These are phyloP conservation scores for Zymoseptoria passerinii DNA, from an alignment of 2,329 filamentous ascomycete genomes.

Conservation along the genomic window DNA sequence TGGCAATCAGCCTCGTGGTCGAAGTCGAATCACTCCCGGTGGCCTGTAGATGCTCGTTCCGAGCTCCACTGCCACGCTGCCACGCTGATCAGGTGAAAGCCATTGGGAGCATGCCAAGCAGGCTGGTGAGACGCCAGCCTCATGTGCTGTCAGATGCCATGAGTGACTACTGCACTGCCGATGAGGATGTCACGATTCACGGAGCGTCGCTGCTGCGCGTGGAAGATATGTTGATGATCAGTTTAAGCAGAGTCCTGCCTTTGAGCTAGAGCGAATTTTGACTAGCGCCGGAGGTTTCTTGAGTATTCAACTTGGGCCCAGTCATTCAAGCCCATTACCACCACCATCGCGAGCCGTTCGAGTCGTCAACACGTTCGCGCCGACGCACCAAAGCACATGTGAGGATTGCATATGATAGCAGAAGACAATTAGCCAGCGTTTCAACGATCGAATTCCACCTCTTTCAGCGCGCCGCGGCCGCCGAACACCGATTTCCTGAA, in stretches of 20 bases:
- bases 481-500: background rate
- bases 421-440: conserved; percentile 4
- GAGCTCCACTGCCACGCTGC: too few species aligned
- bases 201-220: background rate
- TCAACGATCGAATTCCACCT: background rate
- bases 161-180: background rate
- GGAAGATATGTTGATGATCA: background rate
- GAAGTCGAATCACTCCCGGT: background rate
- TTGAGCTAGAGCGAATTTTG: background rate
- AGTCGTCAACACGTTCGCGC: conserved; percentile 1
- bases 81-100: background rate
- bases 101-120: background rate
- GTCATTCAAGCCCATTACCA: background rate
- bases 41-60: background rate
- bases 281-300: background rate
- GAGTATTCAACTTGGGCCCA: background rate
- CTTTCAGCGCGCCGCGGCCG: conserved; percentile 5
- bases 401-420: conserved; percentile 1
- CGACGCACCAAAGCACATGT: conserved; percentile 2
- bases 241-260: background rate
- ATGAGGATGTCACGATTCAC: background rate
- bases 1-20: background rate
- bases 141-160: background rate
- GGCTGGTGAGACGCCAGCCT: too few species aligned
- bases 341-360: background rate